These are phyloP conservation scores for Arachis hypogaea DNA, from an alignment of 306 rosid species.

Conservation along the genomic window DNA sequence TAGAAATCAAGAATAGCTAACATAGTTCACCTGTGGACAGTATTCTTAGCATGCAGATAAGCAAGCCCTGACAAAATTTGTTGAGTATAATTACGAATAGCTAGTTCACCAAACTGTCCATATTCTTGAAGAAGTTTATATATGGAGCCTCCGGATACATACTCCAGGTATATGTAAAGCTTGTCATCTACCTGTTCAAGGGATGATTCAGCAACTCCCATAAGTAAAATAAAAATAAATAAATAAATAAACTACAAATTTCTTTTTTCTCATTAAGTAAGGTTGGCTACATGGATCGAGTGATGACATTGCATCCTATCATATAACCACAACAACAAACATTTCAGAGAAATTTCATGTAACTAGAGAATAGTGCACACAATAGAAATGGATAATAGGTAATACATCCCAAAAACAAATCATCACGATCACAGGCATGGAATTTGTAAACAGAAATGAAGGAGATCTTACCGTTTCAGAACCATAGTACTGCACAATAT, in stretches of 20 bases:
- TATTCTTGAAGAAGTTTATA: slow-evolving; percentile 95
- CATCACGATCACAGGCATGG: neutral
- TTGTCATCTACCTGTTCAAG: slow-evolving; percentile 79
- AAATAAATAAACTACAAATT: neutral
- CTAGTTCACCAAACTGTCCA: slow-evolving; percentile 84
- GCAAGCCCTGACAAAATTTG: slow-evolving; percentile 97
- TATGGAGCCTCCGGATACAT: slow-evolving; percentile 97
- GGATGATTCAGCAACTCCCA: slow-evolving; percentile 41
- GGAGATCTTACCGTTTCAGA: slow-evolving; percentile 76
- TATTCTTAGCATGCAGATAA: slow-evolving; percentile 85
- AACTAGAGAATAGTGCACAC: slow-evolving; percentile 23
- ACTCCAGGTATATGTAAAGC: slow-evolving; percentile 92
- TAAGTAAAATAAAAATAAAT: slow-evolving; percentile 12
- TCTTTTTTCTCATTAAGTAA: neutral
- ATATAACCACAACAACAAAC: slow-evolving; percentile 11
- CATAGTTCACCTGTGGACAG: slow-evolving; percentile 84
- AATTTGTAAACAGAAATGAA: slow-evolving; percentile 27
- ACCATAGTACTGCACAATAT: slow-evolving; percentile 96
- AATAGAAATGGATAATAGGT: slow-evolving; percentile 20
- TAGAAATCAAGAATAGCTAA: slow-evolving; percentile 34
- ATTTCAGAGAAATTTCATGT: slow-evolving; percentile 20
- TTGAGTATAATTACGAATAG: slow-evolving; percentile 90
- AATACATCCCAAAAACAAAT: slow-evolving; percentile 11
- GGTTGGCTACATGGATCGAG: neutral
- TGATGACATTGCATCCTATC: neutral